A percentile compares a stretch with the other conserved stretches of the same genome.
Evolutionary conservation across 805 yeast genomes (phyloP).

Genomic region (Vanderwaltozyma tropicalis): DNA sequence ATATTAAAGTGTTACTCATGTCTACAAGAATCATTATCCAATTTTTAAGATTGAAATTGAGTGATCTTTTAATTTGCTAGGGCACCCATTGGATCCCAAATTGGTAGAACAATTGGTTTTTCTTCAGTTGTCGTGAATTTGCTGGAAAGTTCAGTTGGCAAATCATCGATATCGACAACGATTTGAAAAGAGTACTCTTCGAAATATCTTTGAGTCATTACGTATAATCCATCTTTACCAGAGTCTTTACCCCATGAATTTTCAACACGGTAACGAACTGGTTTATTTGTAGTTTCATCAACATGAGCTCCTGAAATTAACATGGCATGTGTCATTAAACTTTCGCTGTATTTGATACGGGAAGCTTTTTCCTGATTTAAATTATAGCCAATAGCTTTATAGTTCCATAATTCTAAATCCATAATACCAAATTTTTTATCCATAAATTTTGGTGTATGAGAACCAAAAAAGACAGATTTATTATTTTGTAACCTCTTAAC

Average conservation of each 20-base stretch:
- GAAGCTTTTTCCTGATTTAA: constrained; percentile 51
- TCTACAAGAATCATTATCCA: too few species aligned
- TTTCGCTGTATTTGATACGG: constrained; percentile 57
- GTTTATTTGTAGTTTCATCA: constrained; percentile 44
- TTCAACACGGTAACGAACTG: constrained; percentile 62
- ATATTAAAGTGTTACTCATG: too few species aligned
- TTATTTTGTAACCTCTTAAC: constrained; percentile 58
- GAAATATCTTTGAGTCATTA: constrained; percentile 66
- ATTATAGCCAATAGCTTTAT: constrained; percentile 45
- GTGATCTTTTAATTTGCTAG: constrained; percentile 33
- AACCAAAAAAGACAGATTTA: constrained; percentile 80
- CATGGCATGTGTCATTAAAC: constrained; percentile 89
- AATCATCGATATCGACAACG: constrained; percentile 46
- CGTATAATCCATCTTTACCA: constrained; percentile 58
- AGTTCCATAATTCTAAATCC: constrained; percentile 63
- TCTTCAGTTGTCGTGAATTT: constrained; percentile 32
- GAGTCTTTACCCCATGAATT: constrained; percentile 68
- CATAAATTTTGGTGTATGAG: constrained; percentile 76
- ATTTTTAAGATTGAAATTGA: not conserved
- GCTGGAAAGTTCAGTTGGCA: constrained; percentile 32
- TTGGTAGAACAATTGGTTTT: constrained; percentile 49
- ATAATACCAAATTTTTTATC: constrained; percentile 56
- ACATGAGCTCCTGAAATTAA: constrained; percentile 71
- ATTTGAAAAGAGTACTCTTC: constrained; percentile 67
- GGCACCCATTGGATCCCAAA: constrained; percentile 78